Base-by-base conservation (phyloP, 768 basidiomycete genomes). In the Russula foetens region DNA sequence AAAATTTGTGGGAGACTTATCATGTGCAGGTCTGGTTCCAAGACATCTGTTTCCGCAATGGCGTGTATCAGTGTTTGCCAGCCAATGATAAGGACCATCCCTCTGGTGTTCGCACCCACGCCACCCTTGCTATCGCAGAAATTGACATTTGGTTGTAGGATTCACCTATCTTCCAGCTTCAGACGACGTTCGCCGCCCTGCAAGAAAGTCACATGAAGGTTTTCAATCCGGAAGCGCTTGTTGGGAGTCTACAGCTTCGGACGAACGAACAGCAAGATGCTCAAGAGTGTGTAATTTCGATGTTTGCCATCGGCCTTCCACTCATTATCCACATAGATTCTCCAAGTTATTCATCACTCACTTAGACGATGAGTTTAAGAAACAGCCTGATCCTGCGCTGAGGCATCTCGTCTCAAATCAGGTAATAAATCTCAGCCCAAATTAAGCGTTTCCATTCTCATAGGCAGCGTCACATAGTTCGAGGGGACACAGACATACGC, bases 181-280 rank as follows among this genome's bases (percentile, higher is more conserved):
- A 88, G 74, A 82, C 82, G 4, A 88, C 85, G 4, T 90, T 98
- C 71, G 86, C 94, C 4, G 91, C 89, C 0, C 78, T 98, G 53
- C 90, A 98, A 68, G 78, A 84, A 60, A 83, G 89, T 61, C 77
- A 76, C 4, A 77, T 84, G 66, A 79, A 72, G 50, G 83, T 86
- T 0, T 94, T 89, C 69, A 92, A 98, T 72, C 96, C 96, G 0
- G 74, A 76, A 17, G 88, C 85, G 63, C 80, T 98, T 15, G 88
- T 95, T 7, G 86, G 94, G 69, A 91, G 91, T 65, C 75, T 98
- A 54, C 81, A 85, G 59, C 75, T 98, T 41, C 81, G 86, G 21
- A 84, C 86, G 1, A 79, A 86, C 4, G 90, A 97, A 69, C 96
- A 98, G 69, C 95, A 98, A 73, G 96, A 98, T 74, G 94, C 96